Evolutionary conservation across 2,329 filamentous ascomycete genomes (phyloP).

Genomic region (Phialocephala sp.): DNA sequence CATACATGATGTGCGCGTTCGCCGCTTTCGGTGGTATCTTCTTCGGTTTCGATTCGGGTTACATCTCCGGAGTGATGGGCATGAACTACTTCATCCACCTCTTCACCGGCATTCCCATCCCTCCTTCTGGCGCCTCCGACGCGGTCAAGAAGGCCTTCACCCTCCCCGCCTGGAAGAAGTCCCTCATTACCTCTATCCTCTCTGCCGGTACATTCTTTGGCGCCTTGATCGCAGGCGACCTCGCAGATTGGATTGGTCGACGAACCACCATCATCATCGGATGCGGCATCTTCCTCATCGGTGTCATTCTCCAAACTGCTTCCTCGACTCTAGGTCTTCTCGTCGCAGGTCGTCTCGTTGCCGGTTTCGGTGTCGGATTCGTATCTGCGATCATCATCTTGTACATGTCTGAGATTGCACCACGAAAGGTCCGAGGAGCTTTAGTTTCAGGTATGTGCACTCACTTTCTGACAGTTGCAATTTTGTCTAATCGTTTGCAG

Average conservation of each 20-base stretch:
- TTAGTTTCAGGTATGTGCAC: constrained; percentile 61
- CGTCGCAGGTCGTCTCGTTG: constrained; percentile 75
- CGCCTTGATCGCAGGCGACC: constrained; percentile 76
- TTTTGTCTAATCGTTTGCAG: constrained; percentile 39
- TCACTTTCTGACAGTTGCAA: no score
- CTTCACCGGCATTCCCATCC: constrained; percentile 34
- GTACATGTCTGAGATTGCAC: constrained; percentile 49
- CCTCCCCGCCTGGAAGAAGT: constrained; percentile 55
- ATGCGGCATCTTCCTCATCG: constrained; percentile 72
- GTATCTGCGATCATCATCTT: constrained; percentile 81
- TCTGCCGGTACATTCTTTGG: constrained; percentile 83
- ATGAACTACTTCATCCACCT: constrained; percentile 45
- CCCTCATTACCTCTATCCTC: constrained; percentile 71
- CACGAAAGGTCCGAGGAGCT: constrained; percentile 76
- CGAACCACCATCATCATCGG: constrained; percentile 68
- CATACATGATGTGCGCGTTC: constrained; percentile 72
- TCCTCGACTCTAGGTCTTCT: constrained; percentile 59
- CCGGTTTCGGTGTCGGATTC: constrained; percentile 80
- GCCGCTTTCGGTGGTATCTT: constrained; percentile 67
- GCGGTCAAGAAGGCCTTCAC: constrained; percentile 33
- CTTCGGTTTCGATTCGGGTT: constrained; percentile 76
- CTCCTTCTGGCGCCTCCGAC: constrained; percentile 22
- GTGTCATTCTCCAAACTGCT: constrained; percentile 66
- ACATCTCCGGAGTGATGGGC: constrained; percentile 64
- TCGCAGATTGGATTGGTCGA: constrained; percentile 76